Conservation (phyloP, 208 protist species). For the Angomonas deanei region DNA sequence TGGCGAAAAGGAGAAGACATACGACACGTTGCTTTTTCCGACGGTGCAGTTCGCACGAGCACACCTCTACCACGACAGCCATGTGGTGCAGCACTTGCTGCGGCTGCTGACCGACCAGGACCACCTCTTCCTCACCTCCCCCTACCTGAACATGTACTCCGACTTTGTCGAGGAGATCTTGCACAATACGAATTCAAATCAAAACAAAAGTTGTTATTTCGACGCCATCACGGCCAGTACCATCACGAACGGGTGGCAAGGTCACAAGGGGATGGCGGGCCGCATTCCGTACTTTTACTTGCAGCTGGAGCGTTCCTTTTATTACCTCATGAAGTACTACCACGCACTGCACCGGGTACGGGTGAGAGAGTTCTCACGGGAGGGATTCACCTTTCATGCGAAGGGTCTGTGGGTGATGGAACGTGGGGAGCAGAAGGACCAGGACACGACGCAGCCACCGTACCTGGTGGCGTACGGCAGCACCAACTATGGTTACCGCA, state of each 20-base stretch:
- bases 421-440: not conserved
- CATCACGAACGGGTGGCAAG: slow-evolving; percentile 70
- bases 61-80: slow-evolving; percentile 60
- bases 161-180: slow-evolving; percentile 55
- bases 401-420: slow-evolving; percentile 74
- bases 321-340: slow-evolving; percentile 53
- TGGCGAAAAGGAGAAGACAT: slow-evolving; percentile 7
- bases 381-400: slow-evolving; percentile 76
- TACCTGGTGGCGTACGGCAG: slow-evolving; percentile 81
- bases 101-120: slow-evolving; percentile 21
- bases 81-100: slow-evolving; percentile 45
- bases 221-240: slow-evolving; percentile 75
- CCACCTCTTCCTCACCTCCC: slow-evolving; percentile 66
- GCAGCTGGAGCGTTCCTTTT: slow-evolving; percentile 76
- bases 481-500: slow-evolving; percentile 87
- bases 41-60: slow-evolving; percentile 67
- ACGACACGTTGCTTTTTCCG: slow-evolving; percentile 73
- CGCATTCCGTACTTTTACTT: slow-evolving; percentile 81
- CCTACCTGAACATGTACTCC: slow-evolving; percentile 82
- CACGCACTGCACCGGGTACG: slow-evolving; percentile 42
- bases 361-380: slow-evolving; percentile 56
- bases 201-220: slow-evolving; percentile 7
- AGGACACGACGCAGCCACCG: slow-evolving; percentile 14
- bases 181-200: not conserved
- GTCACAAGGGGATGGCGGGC: slow-evolving; percentile 52